A percentile compares a stretch with the other conserved stretches of the same genome.
These are phyloP conservation scores for Rhododendron kiyosumense DNA, from an alignment of 148 eudicot genomes.

Conservation along the genomic window DNA sequence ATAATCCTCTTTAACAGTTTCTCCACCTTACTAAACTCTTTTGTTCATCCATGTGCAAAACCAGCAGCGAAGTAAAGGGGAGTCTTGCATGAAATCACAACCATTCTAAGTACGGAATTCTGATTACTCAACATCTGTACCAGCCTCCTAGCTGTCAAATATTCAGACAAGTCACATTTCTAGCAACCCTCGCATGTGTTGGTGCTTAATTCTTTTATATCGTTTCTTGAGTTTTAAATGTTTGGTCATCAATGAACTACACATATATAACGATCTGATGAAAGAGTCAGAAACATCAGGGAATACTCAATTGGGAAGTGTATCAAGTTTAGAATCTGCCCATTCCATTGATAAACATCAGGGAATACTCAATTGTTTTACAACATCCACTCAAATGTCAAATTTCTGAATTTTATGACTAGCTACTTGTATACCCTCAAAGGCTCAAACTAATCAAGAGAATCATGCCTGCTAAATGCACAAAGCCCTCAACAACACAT, in stretches of 20 bases:
- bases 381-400: not conserved
- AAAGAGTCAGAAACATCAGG: not conserved
- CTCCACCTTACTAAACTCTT: slow-evolving; percentile 2
- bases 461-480: not conserved
- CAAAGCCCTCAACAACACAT: not conserved
- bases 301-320: too few species aligned
- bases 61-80: slow-evolving; percentile 14
- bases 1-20: not conserved
- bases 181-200: not conserved
- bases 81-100: slow-evolving; percentile 6
- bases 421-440: not conserved
- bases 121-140: not conserved
- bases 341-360: not conserved
- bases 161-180: not conserved
- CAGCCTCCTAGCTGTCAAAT: not conserved
- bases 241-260: not conserved
- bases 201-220: not conserved
- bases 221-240: not conserved
- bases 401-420: not conserved
- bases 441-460: not conserved
- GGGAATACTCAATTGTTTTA: not conserved
- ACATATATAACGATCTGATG: not conserved
- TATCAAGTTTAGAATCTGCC: not conserved
- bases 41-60: slow-evolving; percentile 20
- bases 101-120: not conserved